Conservation (phyloP, 202 grass and related monocot genomes). For the Dendrocalamus latiflorus region DNA sequence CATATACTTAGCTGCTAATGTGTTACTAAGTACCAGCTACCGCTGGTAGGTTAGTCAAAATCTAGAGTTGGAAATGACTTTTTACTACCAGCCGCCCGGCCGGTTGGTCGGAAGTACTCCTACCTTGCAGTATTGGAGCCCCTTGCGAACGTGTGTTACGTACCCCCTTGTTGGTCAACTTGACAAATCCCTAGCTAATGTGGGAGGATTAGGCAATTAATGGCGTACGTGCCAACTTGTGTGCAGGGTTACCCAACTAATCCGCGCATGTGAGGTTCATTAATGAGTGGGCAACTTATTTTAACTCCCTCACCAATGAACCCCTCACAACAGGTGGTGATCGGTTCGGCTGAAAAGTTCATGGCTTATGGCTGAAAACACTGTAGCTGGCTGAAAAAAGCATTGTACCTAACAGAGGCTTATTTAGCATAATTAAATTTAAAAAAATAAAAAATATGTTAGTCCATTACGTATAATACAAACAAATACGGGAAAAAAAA, state of each 20-base stretch:
- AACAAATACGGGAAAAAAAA: too few species aligned
- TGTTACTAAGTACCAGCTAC: not conserved
- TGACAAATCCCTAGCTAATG: constrained; percentile 10
- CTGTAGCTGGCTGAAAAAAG: too few species aligned
- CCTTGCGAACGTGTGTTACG: not conserved
- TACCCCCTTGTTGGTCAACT: not conserved
- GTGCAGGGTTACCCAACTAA: not conserved
- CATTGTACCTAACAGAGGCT: too few species aligned
- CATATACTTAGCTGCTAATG: not conserved
- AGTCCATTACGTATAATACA: too few species aligned
- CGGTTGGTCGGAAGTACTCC: not conserved
- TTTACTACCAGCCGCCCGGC: not conserved
- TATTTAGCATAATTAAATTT: too few species aligned
- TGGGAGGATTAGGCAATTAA: constrained; percentile 33
- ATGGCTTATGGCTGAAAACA: too few species aligned
- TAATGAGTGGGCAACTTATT: constrained; percentile 34
- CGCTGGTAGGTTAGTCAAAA: not conserved
- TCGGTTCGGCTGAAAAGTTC: too few species aligned
- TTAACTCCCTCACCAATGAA: not conserved
- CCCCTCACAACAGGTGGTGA: too few species aligned
- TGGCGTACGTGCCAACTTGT: constrained; percentile 17
- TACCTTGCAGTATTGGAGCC: not conserved
- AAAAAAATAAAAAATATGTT: too few species aligned
- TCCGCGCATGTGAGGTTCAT: constrained; percentile 38
- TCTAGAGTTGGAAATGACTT: not conserved